These are phyloP conservation scores for Penicillium sp. DNA, from an alignment of 2,329 filamentous ascomycete species.

Conservation along the genomic window DNA sequence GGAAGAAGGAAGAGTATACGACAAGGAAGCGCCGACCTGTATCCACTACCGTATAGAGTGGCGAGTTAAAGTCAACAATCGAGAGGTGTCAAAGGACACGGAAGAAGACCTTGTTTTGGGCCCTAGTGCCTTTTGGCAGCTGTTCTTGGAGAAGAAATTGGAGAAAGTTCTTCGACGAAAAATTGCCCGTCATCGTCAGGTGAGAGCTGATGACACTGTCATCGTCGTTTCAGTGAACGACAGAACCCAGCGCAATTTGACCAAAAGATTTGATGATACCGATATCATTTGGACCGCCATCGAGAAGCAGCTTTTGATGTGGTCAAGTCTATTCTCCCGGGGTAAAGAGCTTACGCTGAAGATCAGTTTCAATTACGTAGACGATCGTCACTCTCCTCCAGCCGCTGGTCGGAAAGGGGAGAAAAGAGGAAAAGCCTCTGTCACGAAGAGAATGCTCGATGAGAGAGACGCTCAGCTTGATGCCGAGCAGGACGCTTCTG, in stretches of 20 bases:
- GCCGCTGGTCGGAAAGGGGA: slow-evolving; percentile 2
- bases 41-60: too few species aligned
- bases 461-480: slow-evolving; percentile 9
- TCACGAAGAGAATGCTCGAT: slow-evolving; percentile 11
- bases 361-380: slow-evolving; percentile 10
- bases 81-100: slow-evolving; percentile 12
- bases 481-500: slow-evolving; percentile 1
- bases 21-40: too few species aligned
- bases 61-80: too few species aligned
- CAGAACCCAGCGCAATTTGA: too few species aligned
- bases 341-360: slow-evolving; percentile 8
- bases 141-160: slow-evolving; percentile 11
- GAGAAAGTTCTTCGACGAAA: slow-evolving; percentile 9
- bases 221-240: too few species aligned
- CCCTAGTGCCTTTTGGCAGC: slow-evolving; percentile 12
- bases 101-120: slow-evolving; percentile 18
- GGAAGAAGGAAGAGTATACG: too few species aligned
- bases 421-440: slow-evolving; percentile 14
- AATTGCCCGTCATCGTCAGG: slow-evolving; percentile 9
- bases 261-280: too few species aligned
- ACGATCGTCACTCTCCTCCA: not conserved
- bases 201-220: too few species aligned
- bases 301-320: slow-evolving; percentile 9
- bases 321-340: not conserved
- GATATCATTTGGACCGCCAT: slow-evolving; percentile 8